These are phyloP conservation scores for Periconia digitata DNA, from an alignment of 2,329 filamentous ascomycete species.

Conservation along the genomic window DNA sequence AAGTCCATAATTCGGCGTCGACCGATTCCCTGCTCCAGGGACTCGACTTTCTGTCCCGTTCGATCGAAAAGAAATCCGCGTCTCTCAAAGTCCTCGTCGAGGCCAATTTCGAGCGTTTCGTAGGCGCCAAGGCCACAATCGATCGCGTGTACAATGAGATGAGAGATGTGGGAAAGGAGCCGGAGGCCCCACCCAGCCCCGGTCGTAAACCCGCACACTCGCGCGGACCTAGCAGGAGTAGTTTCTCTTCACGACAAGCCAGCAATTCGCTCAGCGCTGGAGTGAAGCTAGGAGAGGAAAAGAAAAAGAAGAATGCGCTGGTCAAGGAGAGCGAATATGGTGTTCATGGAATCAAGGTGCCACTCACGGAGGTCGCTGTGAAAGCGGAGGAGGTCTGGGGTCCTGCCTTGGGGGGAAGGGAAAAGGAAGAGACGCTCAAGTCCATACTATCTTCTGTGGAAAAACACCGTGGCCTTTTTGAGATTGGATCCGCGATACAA, in stretches of 20 bases:
- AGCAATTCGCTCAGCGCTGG: constrained; percentile 33
- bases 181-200: constrained; percentile 33
- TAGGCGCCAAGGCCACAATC: constrained; percentile 94
- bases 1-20: constrained; percentile 84
- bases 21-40: constrained; percentile 79
- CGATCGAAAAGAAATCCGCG: constrained; percentile 96
- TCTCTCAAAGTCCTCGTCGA: constrained; percentile 95
- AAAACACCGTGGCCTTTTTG: constrained; percentile 78
- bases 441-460: constrained; percentile 74
- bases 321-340: constrained; percentile 73
- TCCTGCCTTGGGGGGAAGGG: constrained; percentile 83
- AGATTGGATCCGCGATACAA: constrained; percentile 73
- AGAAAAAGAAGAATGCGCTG: constrained; percentile 82
- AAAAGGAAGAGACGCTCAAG: constrained; percentile 87
- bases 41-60: constrained; percentile 81
- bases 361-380: constrained; percentile 83
- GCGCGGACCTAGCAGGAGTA: constrained; percentile 67
- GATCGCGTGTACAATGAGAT: constrained; percentile 99
- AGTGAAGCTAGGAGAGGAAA: constrained; percentile 49
- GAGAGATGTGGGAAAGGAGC: constrained; percentile 67
- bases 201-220: constrained; percentile 59
- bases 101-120: constrained; percentile 97
- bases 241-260: constrained; percentile 52
- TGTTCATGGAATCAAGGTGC: constrained; percentile 69
- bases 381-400: constrained; percentile 99